phyloP scores from a whole-genome alignment of 306 rosid species.

The Urtica urens region DNA sequence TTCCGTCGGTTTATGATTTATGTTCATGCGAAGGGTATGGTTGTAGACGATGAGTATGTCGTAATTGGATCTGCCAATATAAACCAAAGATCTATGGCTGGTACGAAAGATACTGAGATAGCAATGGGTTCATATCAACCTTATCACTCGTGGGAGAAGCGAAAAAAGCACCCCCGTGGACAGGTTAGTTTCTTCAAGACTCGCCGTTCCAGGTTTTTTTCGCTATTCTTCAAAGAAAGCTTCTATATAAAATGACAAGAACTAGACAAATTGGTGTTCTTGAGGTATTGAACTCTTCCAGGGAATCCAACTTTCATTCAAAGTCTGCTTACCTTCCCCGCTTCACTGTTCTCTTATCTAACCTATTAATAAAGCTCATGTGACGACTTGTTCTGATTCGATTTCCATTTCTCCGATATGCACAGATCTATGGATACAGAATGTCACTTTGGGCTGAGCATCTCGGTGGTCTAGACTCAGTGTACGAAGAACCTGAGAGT shows the following conservation, averaged over 20 bases:
- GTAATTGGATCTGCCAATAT: conserved; percentile 91
- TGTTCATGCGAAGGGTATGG: conserved; percentile 94
- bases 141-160: conserved; percentile 58
- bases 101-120: conserved; percentile 91
- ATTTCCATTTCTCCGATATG: background rate
- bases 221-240: too few species aligned
- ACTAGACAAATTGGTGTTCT: too few species aligned
- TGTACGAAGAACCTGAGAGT: conserved; percentile 53
- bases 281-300: too few species aligned
- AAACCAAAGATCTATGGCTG: conserved; percentile 97
- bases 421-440: conserved; percentile 85
- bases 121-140: conserved; percentile 98
- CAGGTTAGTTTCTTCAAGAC: too few species aligned
- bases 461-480: conserved; percentile 39
- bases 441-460: conserved; percentile 90
- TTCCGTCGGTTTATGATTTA: conserved; percentile 65
- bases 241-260: too few species aligned
- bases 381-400: background rate
- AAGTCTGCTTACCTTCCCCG: too few species aligned
- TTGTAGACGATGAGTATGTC: conserved; percentile 81
- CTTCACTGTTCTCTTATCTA: too few species aligned
- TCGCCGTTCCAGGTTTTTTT: too few species aligned
- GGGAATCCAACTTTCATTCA: too few species aligned
- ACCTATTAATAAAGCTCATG: too few species aligned
- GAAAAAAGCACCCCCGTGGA: conserved; percentile 53